Conservation (phyloP, 2,329 filamentous ascomycete species). For the Colletotrichum falcatum region DNA sequence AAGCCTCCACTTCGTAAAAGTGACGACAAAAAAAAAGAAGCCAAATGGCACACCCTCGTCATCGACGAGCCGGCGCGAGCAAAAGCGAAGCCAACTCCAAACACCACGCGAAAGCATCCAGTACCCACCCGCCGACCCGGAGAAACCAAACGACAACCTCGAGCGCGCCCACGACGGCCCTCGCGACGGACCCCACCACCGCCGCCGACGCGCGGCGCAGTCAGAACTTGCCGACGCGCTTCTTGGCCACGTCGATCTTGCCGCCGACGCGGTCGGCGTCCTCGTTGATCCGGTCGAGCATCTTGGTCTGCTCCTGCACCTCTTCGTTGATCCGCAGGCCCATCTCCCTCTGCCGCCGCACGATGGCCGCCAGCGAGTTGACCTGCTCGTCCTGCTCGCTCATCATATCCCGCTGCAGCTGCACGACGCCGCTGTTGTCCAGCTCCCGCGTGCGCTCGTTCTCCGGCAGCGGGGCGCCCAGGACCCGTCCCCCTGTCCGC, state of each 20-base stretch:
- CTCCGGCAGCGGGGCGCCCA: constrained; percentile 79
- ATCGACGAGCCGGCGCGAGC: constrained; percentile 16
- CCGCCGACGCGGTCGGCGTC: constrained; percentile 74
- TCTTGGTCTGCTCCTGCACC: constrained; percentile 76
- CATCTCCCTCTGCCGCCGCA: constrained; percentile 81
- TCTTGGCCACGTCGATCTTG: constrained; percentile 82
- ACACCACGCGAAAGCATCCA: constrained; percentile 42
- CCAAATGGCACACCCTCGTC: not conserved
- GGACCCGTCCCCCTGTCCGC: constrained; percentile 69
- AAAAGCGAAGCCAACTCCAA: constrained; percentile 40
- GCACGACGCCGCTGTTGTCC: constrained; percentile 79
- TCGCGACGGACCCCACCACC: constrained; percentile 44
- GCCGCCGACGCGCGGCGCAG: constrained; percentile 43
- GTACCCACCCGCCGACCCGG: constrained; percentile 45
- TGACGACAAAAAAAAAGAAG: not conserved
- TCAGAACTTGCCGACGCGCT: constrained; percentile 75
- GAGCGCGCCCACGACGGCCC: constrained; percentile 46
- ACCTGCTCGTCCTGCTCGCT: constrained; percentile 80
- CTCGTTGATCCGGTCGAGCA: constrained; percentile 75
- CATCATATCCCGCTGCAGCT: constrained; percentile 81
- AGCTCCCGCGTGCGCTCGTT: constrained; percentile 81
- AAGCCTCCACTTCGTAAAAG: not conserved
- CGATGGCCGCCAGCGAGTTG: constrained; percentile 74
- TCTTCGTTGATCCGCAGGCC: constrained; percentile 81
- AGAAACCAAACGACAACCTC: constrained; percentile 49